Conservation (phyloP, 1,284 basidiomycete genomes). For the Pascua guehoae region DNA sequence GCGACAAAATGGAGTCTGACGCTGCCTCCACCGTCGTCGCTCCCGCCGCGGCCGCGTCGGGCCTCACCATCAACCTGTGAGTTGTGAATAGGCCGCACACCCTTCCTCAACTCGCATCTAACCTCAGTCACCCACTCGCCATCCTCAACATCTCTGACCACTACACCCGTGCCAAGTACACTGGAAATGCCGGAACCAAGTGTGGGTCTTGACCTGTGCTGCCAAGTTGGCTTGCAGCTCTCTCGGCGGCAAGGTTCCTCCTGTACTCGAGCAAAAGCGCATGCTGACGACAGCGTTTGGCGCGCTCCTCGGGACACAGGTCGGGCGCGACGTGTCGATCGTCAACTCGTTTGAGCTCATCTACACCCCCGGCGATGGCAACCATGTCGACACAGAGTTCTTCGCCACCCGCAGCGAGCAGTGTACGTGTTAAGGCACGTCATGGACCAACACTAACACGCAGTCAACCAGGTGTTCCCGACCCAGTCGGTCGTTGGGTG, state of each 20-base stretch:
- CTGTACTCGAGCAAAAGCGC: too few relatives aligned
- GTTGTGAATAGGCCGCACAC: too few relatives aligned
- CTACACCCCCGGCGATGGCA: slow-evolving; percentile 15
- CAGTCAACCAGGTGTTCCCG: slow-evolving; percentile 97
- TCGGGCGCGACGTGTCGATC: slow-evolving; percentile 89
- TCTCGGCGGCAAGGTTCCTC: too few relatives aligned
- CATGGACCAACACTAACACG: slow-evolving; percentile 1
- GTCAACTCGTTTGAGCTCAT: slow-evolving; percentile 93
- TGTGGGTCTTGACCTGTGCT: too few relatives aligned
- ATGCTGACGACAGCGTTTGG: slow-evolving; percentile 66
- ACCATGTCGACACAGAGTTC: slow-evolving; percentile 69
- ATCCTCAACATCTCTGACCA: slow-evolving; percentile 97
- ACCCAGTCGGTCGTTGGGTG: slow-evolving; percentile 94
- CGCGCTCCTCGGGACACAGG: slow-evolving; percentile 89
- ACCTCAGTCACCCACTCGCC: slow-evolving; percentile 80
- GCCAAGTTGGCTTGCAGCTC: too few relatives aligned
- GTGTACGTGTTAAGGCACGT: slow-evolving; percentile 60
- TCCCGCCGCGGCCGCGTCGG: slow-evolving; percentile 27
- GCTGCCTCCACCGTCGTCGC: slow-evolving; percentile 3
- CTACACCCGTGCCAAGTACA: slow-evolving; percentile 66
- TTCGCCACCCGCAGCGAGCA: slow-evolving; percentile 78
- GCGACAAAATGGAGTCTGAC: neutral
- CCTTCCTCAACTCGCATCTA: neutral
- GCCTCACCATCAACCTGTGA: slow-evolving; percentile 44
- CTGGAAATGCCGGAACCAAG: neutral